Percentiles rank a stretch among this genome's conserved stretches.
These are phyloP conservation scores for Plectranthus barbatus DNA, from an alignment of 257 asterid genomes.

Conservation along the genomic window DNA sequence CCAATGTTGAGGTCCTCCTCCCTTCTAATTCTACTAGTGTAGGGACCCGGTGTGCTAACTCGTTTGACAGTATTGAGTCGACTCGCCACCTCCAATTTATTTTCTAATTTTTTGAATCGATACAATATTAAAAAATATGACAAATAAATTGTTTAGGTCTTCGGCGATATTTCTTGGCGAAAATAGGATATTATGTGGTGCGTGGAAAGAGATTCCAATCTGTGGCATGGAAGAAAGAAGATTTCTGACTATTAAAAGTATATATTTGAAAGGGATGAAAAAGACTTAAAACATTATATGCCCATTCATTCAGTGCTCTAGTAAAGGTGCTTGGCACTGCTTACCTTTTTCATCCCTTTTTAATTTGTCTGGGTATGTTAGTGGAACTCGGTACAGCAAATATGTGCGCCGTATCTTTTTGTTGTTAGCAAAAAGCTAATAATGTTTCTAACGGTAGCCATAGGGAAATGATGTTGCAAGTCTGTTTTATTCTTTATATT, in stretches of 20 bases:
- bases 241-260: not conserved
- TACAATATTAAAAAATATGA: too few species aligned
- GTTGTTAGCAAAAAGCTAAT: constrained; percentile 21
- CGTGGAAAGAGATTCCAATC: not conserved
- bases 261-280: not conserved
- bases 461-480: constrained; percentile 15
- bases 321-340: constrained; percentile 20
- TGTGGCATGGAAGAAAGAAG: not conserved
- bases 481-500: constrained; percentile 1
- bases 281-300: constrained; percentile 1
- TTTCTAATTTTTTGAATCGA: not conserved
- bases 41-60: constrained; percentile 4
- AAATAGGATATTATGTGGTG: not conserved
- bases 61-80: constrained; percentile 8
- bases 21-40: not conserved
- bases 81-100: not conserved
- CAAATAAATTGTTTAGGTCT: too few species aligned
- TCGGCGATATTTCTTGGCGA: not conserved
- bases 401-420: constrained; percentile 25
- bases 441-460: constrained; percentile 18
- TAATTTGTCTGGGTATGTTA: constrained; percentile 21
- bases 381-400: constrained; percentile 38
- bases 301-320: constrained; percentile 17
- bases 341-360: constrained; percentile 1
- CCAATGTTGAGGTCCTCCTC: constrained; percentile 19